Evolutionary conservation across 2,329 filamentous ascomycete species (phyloP).

Genomic region (Colletotrichum sidae): DNA sequence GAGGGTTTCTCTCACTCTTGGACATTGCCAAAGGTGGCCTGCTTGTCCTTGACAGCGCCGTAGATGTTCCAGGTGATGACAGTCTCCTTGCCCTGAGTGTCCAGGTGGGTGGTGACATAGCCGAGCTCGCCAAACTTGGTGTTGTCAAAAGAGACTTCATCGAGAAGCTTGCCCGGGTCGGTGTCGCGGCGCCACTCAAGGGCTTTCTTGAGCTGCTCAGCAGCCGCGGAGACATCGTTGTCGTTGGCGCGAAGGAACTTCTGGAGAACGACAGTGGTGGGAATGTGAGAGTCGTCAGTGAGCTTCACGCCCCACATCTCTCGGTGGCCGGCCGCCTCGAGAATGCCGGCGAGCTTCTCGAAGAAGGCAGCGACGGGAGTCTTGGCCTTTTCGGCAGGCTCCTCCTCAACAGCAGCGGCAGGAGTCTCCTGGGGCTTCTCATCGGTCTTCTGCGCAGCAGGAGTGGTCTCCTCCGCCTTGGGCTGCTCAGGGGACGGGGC

Average conservation of each 20-base stretch:
- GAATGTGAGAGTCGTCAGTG: conserved; percentile 67
- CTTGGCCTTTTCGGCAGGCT: conserved; percentile 40
- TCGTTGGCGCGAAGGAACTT: conserved; percentile 95
- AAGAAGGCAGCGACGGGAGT: conserved; percentile 67
- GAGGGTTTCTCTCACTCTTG: conserved; percentile 72
- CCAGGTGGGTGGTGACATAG: conserved; percentile 80
- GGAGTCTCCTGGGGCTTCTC: conserved; percentile 36
- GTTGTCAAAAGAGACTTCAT: conserved; percentile 71
- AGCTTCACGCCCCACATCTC: conserved; percentile 93
- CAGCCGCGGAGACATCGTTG: conserved; percentile 78
- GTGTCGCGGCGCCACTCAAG: conserved; percentile 85
- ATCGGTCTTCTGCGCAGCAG: conserved; percentile 46
- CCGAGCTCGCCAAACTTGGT: conserved; percentile 82
- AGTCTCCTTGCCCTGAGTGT: conserved; percentile 65
- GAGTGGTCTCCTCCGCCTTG: conserved; percentile 33
- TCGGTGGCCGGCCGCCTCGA: conserved; percentile 67
- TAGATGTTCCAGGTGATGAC: conserved; percentile 95
- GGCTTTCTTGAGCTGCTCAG: conserved; percentile 81
- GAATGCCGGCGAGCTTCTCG: conserved; percentile 67
- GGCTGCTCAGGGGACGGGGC: conserved; percentile 40
- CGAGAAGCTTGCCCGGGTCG: conserved; percentile 75
- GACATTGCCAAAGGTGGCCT: conserved; percentile 85
- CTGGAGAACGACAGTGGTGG: conserved; percentile 86
- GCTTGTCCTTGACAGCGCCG: conserved; percentile 83
- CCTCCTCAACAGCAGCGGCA: conserved; percentile 9